phyloP scores from a whole-genome alignment of 1,139 yeast species.

The Ashbya aceris region DNA sequence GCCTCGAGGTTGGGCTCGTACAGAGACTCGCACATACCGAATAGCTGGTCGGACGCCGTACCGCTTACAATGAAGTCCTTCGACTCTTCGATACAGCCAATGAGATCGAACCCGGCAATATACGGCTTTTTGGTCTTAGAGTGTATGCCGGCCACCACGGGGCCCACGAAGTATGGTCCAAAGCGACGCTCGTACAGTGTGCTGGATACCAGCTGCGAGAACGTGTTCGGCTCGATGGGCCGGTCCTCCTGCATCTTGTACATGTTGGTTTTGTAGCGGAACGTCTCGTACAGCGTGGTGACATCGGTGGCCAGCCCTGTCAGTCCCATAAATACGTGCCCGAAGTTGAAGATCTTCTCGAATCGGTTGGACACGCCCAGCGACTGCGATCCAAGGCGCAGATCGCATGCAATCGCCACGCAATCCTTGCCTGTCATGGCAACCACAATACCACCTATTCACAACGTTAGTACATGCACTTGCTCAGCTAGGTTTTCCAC shows the following conservation, averaged over 20 bases:
- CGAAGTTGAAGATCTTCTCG: constrained; percentile 82
- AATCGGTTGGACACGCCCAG: constrained; percentile 86
- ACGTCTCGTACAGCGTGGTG: constrained; percentile 68
- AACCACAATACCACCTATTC: constrained; percentile 81
- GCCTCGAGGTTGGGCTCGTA: constrained; percentile 92
- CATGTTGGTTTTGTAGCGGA: constrained; percentile 76
- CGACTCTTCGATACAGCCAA: constrained; percentile 94
- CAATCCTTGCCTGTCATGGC: constrained; percentile 99
- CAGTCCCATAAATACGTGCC: constrained; percentile 78
- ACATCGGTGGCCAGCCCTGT: constrained; percentile 97
- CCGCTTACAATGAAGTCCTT: constrained; percentile 96
- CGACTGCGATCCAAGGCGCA: constrained; percentile 89
- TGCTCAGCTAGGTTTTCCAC: no score
- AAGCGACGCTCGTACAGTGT: constrained; percentile 86
- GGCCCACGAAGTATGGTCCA: constrained; percentile 96
- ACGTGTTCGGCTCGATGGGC: constrained; percentile 82
- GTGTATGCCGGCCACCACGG: constrained; percentile 91
- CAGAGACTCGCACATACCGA: constrained; percentile 97
- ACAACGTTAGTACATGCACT: constrained; percentile 4
- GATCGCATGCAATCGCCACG: constrained; percentile 94
- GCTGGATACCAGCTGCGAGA: constrained; percentile 86
- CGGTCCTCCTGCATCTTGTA: constrained; percentile 91
- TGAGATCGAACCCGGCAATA: constrained; percentile 90
- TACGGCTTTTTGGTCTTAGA: constrained; percentile 76
- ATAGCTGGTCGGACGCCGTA: constrained; percentile 90